Percentiles rank a stretch among this genome's conserved stretches.
Evolutionary conservation across 164 flowering plant species (phyloP).

Genomic region (Berberis thunbergii): DNA sequence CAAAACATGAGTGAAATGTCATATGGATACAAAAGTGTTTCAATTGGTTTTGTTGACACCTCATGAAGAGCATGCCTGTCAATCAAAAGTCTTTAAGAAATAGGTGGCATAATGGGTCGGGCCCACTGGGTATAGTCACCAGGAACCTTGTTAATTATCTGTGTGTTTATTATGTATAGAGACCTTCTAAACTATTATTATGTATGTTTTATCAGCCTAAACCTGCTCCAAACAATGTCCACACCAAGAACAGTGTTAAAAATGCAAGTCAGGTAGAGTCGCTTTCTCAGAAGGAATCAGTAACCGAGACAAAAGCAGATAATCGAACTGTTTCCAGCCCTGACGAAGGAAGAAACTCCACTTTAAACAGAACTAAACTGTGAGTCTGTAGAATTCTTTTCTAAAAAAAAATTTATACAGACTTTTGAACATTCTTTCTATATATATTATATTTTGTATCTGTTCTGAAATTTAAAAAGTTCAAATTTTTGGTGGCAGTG

Average conservation of each 20-base stretch:
- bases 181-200: neutral
- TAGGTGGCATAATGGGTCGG: no score
- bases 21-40: no score
- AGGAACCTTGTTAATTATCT: no score
- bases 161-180: no score
- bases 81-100: no score
- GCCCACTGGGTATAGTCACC: no score
- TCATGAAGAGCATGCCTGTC: no score
- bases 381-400: slow-evolving; percentile 20
- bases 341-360: slow-evolving; percentile 26
- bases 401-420: neutral
- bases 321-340: slow-evolving; percentile 6
- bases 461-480: neutral
- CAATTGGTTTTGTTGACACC: no score
- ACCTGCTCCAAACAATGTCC: slow-evolving; percentile 11
- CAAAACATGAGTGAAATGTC: neutral
- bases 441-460: neutral
- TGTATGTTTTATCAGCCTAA: slow-evolving; percentile 18
- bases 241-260: neutral
- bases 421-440: neutral
- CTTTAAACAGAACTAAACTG: slow-evolving; percentile 49
- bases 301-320: slow-evolving; percentile 12
- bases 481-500: slow-evolving; percentile 26
- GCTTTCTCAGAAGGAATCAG: slow-evolving; percentile 10
- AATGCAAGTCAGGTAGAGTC: neutral